Base-by-base conservation (phyloP, 192 early-diverging fungal genomes). In the Dissophora globulifera region DNA sequence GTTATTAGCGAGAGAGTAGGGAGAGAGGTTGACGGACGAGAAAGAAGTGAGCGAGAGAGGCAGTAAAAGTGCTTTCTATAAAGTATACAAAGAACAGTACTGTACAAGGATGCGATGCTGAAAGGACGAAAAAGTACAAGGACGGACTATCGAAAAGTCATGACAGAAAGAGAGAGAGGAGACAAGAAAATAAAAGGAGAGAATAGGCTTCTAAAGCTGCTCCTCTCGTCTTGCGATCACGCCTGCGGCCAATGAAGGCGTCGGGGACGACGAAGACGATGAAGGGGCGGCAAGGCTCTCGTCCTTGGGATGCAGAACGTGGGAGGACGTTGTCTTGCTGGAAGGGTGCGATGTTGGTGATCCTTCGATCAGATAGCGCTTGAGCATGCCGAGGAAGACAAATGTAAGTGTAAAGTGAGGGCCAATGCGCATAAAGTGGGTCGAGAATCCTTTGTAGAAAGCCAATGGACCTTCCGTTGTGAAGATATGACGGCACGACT, bases 351-450 rank as follows among this genome's bases (percentile, higher is more conserved):
- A 13, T 9, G 35, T 38, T 9, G 35, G 13, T 11, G 72, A 67
- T 33, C 72, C 72, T 38, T 76, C 72, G 35, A 76, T 76, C 20
- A 76, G 27, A 8, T 76, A 58, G 10, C 82, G 66, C 35, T 82
- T 79, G 23, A 82, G 54, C 62, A 89, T 84, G 47, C 89, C 90
- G 48, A 92, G 50, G 63, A 92, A 90, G 17, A 92, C 88, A 69
- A 92, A 92, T 4, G 90, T 92, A 31, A 92, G 69, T 40, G 89
- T 91, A 50, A 92, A 92, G 63, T 92, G 91, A 38, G 91, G 91
- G 16, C 91, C 91, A 62, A 92, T 92, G 26, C 91, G 82, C 72
- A 92, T 83, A 57, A 92, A 92, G 42, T 92, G 91, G 5, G 90
- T 87, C 17, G 79, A 75, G 58, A 91, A 86, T 50, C 91, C 91